Percentiles rank a stretch among this genome's conserved stretches.
These are phyloP conservation scores for Amaranthus hypochondriacus DNA, from an alignment of 148 eudicot genomes.

Conservation along the genomic window DNA sequence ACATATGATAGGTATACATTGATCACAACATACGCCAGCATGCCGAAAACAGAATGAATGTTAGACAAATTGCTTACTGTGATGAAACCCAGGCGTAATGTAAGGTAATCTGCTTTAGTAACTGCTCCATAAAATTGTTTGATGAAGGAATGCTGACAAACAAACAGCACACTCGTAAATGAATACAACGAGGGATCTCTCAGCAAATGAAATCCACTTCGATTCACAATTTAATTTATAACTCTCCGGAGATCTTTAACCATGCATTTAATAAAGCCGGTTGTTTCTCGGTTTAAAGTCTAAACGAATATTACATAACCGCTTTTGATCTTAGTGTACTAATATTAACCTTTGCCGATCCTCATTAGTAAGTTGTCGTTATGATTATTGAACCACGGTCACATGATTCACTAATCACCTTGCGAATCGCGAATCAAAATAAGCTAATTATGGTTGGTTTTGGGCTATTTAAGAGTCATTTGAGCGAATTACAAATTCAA, in stretches of 20 bases:
- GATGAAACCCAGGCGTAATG: constrained; percentile 78
- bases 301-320: background rate
- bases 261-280: background rate
- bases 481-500: background rate
- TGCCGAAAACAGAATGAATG: background rate
- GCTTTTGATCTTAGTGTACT: background rate
- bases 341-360: background rate
- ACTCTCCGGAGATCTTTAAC: background rate
- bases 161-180: constrained; percentile 2
- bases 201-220: background rate
- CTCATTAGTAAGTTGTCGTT: background rate
- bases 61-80: constrained; percentile 34
- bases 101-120: constrained; percentile 66
- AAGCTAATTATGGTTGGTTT: too few species aligned
- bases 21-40: background rate
- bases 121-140: constrained; percentile 95
- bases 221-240: too few species aligned
- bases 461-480: too few species aligned
- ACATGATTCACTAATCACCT: too few species aligned
- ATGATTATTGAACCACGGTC: too few species aligned
- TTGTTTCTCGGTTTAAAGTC: background rate
- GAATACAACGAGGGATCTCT: background rate
- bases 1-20: background rate
- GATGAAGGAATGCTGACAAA: constrained; percentile 60
- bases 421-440: too few species aligned